Evolutionary conservation across 352 stramenopile species (phyloP), one percentile per base, ranked within the genome.

Genomic region (Phytophthora vignae): DNA sequence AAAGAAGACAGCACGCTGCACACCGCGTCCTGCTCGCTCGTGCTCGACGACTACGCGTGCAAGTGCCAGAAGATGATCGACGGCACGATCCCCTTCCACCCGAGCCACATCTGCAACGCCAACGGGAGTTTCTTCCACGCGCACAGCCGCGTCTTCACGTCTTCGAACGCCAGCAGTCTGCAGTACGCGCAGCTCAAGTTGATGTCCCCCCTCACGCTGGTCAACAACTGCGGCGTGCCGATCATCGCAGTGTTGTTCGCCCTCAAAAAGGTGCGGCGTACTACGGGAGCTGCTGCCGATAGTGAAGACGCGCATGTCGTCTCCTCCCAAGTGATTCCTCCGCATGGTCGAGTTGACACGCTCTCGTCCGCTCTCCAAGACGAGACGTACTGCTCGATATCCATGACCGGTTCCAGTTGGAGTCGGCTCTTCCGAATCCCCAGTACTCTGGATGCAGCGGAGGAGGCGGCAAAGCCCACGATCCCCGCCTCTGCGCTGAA

Each of bases 21-120:
- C 29, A 81, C 89, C 19, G 87, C 87, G 1, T 81, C 84, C 2
- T 94, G 85, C 49, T 92, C 85, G 8, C 75, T 92, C 1, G 73
- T 92, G 31, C 70, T 93, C 0, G 84, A 89, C 25, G 87, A 95
- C 50, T 93, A 90, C 21, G 81, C 87, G 17, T 96, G 89, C 63
- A 77, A 79, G 29, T 96, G 89, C 54, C 84, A 92, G 63, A 85
- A 87, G 33, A 93, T 93, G 83, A 87, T 95, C 56, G 86, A 93
- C 29, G 84, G 84, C 49, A 89, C 87, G 3, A 73, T 92, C 31
- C 85, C 85, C 55, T 76, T 95, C 22, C 85, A 95, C 46, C 78
- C 90, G 5, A 91, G 78, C 29, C 79, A 93, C 33, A 90, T 84
- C 17, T 95, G 87, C 56, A 78, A 79, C 15, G 73, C 87, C 4